Percentiles rank a stretch among this genome's conserved stretches.
phyloP scores from a whole-genome alignment of 768 basidiomycete species.

The Pisolithus orientalis region DNA sequence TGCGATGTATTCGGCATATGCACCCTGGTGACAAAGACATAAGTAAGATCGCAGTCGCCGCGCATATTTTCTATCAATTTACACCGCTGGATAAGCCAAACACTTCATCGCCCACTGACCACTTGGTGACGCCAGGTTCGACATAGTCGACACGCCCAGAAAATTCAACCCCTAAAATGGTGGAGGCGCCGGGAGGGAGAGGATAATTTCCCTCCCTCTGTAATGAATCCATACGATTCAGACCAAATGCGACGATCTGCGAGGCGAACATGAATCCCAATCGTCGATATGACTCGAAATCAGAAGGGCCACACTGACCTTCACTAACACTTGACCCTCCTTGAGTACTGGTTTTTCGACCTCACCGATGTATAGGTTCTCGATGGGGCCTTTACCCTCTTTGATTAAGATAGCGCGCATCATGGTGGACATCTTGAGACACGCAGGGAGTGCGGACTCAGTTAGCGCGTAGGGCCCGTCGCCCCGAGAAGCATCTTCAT shows the following conservation, averaged over 20 bases:
- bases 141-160: constrained; percentile 57
- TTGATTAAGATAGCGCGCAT: constrained; percentile 79
- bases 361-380: constrained; percentile 76
- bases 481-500: no score
- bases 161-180: constrained; percentile 85
- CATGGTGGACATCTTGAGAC: constrained; percentile 22
- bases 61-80: constrained; percentile 21
- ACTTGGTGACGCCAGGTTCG: constrained; percentile 44
- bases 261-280: neutral
- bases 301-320: constrained; percentile 37
- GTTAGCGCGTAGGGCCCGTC: no score
- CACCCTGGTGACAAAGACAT: constrained; percentile 48
- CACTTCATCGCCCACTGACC: constrained; percentile 65
- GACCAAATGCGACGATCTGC: constrained; percentile 77
- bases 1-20: constrained; percentile 83
- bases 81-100: constrained; percentile 79
- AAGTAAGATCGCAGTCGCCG: neutral
- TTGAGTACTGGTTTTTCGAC: constrained; percentile 52
- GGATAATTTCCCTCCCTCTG: constrained; percentile 75
- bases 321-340: constrained; percentile 67
- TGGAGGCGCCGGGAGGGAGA: constrained; percentile 65
- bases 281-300: no score
- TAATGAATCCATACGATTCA: constrained; percentile 80
- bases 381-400: constrained; percentile 65
- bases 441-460: no score